Percentiles rank a stretch among this genome's conserved stretches.
phyloP scores from a whole-genome alignment of 352 stramenopile genomes.

The Phytophthora hibernalis region DNA sequence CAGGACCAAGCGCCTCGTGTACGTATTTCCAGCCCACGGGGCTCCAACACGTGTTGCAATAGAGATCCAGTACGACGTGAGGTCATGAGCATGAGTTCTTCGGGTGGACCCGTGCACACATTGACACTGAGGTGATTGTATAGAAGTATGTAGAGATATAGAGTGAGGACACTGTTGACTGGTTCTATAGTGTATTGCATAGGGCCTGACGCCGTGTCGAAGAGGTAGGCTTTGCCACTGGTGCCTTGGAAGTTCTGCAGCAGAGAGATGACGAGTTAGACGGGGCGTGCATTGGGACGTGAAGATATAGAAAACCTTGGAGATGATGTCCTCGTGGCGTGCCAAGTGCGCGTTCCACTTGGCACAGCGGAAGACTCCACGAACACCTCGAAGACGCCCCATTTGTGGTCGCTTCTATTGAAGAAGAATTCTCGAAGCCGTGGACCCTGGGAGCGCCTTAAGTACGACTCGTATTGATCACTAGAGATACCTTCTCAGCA shows the following conservation, averaged over 20 bases:
- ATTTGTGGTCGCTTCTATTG: slow-evolving; percentile 41
- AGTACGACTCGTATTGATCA: too few species aligned
- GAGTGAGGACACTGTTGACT: background rate
- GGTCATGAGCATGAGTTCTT: slow-evolving; percentile 95
- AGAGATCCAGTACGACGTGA: slow-evolving; percentile 96
- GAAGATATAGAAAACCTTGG: slow-evolving; percentile 69
- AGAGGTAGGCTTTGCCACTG: slow-evolving; percentile 93
- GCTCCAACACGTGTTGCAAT: slow-evolving; percentile 92
- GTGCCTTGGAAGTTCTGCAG: slow-evolving; percentile 80
- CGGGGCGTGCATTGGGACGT: background rate
- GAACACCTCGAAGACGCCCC: slow-evolving; percentile 90
- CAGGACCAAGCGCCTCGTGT: slow-evolving; percentile 11
- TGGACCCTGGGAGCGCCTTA: too few species aligned
- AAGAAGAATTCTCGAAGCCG: too few species aligned
- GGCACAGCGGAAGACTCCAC: slow-evolving; percentile 92
- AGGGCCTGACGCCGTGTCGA: slow-evolving; percentile 85
- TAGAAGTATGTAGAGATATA: slow-evolving; percentile 1
- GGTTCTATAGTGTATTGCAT: background rate
- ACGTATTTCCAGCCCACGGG: slow-evolving; percentile 96
- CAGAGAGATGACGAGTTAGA: background rate
- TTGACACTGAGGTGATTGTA: slow-evolving; percentile 68
- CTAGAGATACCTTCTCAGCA: too few species aligned
- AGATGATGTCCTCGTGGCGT: slow-evolving; percentile 94
- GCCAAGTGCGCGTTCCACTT: slow-evolving; percentile 93
- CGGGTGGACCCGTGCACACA: slow-evolving; percentile 83